Evolutionary conservation across 352 stramenopile genomes (phyloP).

Genomic region (Blastocystis sp.): DNA sequence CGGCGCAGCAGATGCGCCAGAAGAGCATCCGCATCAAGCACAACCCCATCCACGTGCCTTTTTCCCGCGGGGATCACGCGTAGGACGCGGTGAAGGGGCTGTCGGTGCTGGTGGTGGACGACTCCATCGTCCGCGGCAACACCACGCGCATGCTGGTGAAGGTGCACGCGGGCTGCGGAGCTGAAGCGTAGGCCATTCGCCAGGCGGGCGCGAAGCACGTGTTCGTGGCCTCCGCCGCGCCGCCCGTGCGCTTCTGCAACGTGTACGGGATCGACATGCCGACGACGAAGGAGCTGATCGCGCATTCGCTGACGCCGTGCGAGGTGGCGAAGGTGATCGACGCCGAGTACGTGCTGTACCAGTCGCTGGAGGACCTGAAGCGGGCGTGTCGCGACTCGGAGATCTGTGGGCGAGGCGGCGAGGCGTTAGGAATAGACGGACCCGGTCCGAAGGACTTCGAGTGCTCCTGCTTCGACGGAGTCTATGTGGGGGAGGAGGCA

Average conservation of each 20-base stretch:
- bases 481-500: constrained; percentile 80
- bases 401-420: not conserved
- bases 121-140: constrained; percentile 96
- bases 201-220: constrained; percentile 92
- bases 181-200: constrained; percentile 74
- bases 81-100: constrained; percentile 83
- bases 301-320: constrained; percentile 87
- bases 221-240: constrained; percentile 92
- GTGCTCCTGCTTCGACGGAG: constrained; percentile 91
- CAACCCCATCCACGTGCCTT: constrained; percentile 88
- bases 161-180: constrained; percentile 77
- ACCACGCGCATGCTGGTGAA: constrained; percentile 95
- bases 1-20: constrained; percentile 87
- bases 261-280: constrained; percentile 99
- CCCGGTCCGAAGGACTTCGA: constrained; percentile 82
- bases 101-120: constrained; percentile 95
- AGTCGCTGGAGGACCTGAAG: constrained; percentile 85
- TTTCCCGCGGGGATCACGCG: constrained; percentile 72
- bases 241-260: constrained; percentile 95
- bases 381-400: constrained; percentile 74
- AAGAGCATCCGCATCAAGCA: constrained; percentile 97
- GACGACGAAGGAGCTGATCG: constrained; percentile 92
- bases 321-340: constrained; percentile 88
- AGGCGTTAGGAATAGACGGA: constrained; percentile 76
- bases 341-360: constrained; percentile 91